A percentile compares a stretch with the other conserved stretches of the same genome.
Conservation (phyloP, 148 eudicot genomes). For the Camellia granthamiana region DNA sequence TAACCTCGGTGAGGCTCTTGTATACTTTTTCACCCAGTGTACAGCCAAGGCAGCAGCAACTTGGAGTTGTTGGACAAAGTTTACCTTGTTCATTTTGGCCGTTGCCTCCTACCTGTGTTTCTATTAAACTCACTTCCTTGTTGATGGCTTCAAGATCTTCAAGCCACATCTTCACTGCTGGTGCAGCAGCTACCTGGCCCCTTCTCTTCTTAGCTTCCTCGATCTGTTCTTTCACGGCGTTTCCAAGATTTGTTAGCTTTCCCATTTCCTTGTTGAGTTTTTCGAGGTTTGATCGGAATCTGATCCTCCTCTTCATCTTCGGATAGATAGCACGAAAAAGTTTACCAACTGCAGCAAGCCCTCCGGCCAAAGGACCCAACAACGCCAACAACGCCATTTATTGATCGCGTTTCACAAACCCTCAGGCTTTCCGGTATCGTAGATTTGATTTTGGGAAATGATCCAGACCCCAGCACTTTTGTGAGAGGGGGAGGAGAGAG, state of each 20-base stretch:
- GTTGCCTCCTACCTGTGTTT: not conserved
- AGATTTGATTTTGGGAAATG: no score
- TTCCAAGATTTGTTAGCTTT: not conserved
- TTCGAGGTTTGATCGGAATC: not conserved
- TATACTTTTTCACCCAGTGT: no score
- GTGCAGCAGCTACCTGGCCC: not conserved
- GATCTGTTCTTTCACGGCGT: not conserved
- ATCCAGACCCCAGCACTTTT: no score
- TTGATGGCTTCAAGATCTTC: not conserved
- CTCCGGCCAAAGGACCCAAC: no score
- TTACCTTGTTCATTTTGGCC: not conserved
- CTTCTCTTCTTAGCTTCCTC: not conserved
- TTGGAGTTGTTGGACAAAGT: not conserved
- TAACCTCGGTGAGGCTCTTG: no score
- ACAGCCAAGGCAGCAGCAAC: no score
- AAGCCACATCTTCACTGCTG: not conserved
- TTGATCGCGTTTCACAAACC: no score
- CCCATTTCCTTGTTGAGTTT: not conserved
- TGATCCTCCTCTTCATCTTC: not conserved
- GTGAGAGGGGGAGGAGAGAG: no score
- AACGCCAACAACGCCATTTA: no score
- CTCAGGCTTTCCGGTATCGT: no score
- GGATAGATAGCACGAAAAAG: not conserved
- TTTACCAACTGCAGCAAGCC: no score
- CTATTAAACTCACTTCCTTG: not conserved